phyloP scores from a whole-genome alignment of 2,329 filamentous ascomycete genomes.

The Diaporthe batatas region DNA sequence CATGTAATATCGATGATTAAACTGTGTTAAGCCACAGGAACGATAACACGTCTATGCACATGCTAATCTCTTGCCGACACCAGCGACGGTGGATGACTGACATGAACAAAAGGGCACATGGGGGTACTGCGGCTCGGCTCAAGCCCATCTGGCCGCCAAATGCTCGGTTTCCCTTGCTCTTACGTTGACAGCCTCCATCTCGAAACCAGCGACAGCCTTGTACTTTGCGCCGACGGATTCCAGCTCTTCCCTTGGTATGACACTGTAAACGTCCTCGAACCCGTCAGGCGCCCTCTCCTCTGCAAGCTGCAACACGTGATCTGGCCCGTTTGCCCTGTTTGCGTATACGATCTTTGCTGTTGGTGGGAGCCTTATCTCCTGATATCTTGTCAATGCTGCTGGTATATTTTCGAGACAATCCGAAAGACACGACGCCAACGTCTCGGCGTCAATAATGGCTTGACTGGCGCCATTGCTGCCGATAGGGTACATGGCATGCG shows the following conservation, averaged over 20 bases:
- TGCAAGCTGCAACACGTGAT: constrained; percentile 60
- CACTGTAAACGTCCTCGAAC: constrained; percentile 56
- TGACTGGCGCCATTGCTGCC: constrained; percentile 59
- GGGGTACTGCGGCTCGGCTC: neutral
- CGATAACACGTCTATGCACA: neutral
- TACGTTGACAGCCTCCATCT: constrained; percentile 58
- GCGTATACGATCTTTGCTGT: constrained; percentile 61
- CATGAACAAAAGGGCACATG: too few relatives aligned
- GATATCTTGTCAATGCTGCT: constrained; percentile 54
- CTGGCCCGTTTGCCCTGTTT: constrained; percentile 60
- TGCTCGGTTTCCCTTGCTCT: constrained; percentile 54
- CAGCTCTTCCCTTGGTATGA: constrained; percentile 55
- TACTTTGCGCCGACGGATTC: constrained; percentile 53
- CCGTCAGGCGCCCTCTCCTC: constrained; percentile 58
- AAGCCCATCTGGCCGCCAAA: constrained; percentile 38
- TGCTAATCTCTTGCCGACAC: neutral
- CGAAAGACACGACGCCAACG: constrained; percentile 49
- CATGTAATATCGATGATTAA: too few relatives aligned
- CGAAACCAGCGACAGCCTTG: constrained; percentile 60
- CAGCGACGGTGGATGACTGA: too few relatives aligned
- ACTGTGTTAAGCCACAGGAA: neutral
- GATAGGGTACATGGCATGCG: constrained; percentile 57
- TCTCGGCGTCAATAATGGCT: constrained; percentile 59
- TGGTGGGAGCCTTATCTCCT: constrained; percentile 55
- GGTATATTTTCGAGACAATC: constrained; percentile 44